Evolutionary conservation across 805 yeast species (phyloP), one percentile per base, ranked within the genome.

Genomic region (Monosporozyma aerobia): DNA sequence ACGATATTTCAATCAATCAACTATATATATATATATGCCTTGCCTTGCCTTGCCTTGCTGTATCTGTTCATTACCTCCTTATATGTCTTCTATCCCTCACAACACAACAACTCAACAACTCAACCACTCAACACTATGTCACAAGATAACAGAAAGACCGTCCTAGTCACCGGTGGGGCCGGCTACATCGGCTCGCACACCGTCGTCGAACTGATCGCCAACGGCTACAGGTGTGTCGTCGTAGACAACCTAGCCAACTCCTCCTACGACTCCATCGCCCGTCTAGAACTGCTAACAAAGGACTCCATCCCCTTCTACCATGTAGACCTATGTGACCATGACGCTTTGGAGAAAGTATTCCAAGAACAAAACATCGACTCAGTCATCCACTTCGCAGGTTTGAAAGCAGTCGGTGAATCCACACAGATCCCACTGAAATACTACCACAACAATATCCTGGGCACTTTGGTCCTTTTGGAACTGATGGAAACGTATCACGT

Each of bases 151-250:
- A 68, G 65, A 50, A 73, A 73, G 64, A 47, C 53, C 40, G 80
- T 83, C 46, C 72, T 85, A 51, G 90, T 87, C 30, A 85, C 94
- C 23, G 95, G 95, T 46, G 95, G 95, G 48, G 87, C 92, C 29
- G 94, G 95, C 22, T 87, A 87, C 69, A 85, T 87, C 62, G 95
- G 94, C 27, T 83, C 92, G 9, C 94, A 87, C 64, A 83, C 92
- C 1, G 87, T 78, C 16, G 79, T 81, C 48, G 85, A 80, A 59
- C 74, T 83, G 51, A 64, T 82, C 49, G 75, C 77, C 54, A 74
- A 78, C 50, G 88, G 87, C 27, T 77, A 81, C 61, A 76, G 82
- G 30, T 88, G 85, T 33, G 82, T 87, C n/a, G 77, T 87, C 45
- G 80, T 83, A 23, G 95, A 87, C 67, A 83, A 83, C 65, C 71